phyloP scores from a whole-genome alignment of 2,329 filamentous ascomycete species.

The Talaromyces sp. region DNA sequence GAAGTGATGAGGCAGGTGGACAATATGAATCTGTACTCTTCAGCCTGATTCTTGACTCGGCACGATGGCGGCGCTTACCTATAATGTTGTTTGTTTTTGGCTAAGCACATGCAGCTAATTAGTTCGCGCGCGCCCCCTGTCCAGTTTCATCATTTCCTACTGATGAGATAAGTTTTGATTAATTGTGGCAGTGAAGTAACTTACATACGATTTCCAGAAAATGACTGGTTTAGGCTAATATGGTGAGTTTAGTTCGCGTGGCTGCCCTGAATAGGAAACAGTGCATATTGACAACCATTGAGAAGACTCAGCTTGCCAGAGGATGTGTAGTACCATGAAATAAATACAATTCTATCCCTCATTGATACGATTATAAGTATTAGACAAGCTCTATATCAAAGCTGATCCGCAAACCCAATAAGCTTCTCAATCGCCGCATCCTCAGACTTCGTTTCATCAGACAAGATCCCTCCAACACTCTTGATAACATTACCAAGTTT shows the following conservation, averaged over 20 bases:
- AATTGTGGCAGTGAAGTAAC: neutral
- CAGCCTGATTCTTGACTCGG: neutral
- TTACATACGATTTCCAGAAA: neutral
- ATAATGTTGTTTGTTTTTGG: neutral
- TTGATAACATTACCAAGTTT: slow-evolving; percentile 48
- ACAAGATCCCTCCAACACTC: slow-evolving; percentile 28
- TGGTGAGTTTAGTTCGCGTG: neutral
- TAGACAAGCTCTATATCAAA: slow-evolving; percentile 5
- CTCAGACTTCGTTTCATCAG: slow-evolving; percentile 4
- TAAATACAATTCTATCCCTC: neutral
- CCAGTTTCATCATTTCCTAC: neutral
- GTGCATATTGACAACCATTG: neutral
- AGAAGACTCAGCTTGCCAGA: neutral
- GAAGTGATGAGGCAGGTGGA: too few relatives aligned
- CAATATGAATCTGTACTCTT: too few relatives aligned
- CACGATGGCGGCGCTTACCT: neutral
- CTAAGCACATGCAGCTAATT: neutral
- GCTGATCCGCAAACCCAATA: slow-evolving; percentile 16
- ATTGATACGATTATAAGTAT: neutral
- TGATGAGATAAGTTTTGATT: neutral
- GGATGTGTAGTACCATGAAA: neutral
- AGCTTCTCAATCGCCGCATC: slow-evolving; percentile 30
- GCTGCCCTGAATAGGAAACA: neutral
- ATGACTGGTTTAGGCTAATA: neutral
- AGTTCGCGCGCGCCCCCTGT: neutral